A percentile compares a stretch with the other conserved stretches of the same genome.
Evolutionary conservation across 73 alveolate genomes (phyloP).

Genomic region (Blepharisma stoltei): DNA sequence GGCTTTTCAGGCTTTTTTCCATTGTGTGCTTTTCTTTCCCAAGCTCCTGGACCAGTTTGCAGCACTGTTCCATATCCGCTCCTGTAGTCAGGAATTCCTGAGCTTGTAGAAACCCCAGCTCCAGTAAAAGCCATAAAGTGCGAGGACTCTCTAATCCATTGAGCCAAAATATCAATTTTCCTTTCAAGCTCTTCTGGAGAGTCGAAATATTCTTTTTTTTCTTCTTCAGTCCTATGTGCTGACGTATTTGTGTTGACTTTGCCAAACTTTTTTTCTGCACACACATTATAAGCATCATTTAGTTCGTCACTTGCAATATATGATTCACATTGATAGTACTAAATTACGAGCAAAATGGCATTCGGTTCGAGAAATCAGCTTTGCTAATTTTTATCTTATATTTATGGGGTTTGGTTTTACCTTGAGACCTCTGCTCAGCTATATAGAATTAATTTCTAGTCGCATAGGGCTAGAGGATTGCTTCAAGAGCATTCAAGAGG

Average conservation of each 20-base stretch:
- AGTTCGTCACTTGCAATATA: not conserved
- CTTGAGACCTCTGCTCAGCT: no score
- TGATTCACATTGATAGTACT: conserved; percentile 56
- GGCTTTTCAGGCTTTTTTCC: conserved; percentile 33
- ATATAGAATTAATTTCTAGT: no score
- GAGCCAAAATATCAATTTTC: conserved; percentile 57
- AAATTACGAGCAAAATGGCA: no score
- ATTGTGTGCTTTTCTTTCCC: conserved; percentile 76
- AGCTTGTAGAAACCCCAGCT: conserved; percentile 92
- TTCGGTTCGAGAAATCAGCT: no score
- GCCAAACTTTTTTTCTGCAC: conserved; percentile 7
- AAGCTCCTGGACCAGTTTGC: conserved; percentile 78
- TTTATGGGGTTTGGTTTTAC: no score
- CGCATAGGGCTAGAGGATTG: no score
- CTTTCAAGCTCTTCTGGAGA: conserved; percentile 66
- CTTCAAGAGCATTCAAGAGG: no score
- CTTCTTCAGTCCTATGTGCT: conserved; percentile 66
- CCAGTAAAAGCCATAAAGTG: conserved; percentile 89
- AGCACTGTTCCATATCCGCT: conserved; percentile 74
- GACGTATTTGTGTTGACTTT: conserved; percentile 1
- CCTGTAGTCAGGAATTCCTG: conserved; percentile 97
- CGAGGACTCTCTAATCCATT: conserved; percentile 56
- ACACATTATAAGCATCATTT: not conserved
- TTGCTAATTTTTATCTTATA: no score
- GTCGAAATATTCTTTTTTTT: conserved; percentile 75